Percentiles rank a stretch among this genome's conserved stretches.
Evolutionary conservation across 352 stramenopile genomes (phyloP).

Genomic region (Saprolegnia diclina): DNA sequence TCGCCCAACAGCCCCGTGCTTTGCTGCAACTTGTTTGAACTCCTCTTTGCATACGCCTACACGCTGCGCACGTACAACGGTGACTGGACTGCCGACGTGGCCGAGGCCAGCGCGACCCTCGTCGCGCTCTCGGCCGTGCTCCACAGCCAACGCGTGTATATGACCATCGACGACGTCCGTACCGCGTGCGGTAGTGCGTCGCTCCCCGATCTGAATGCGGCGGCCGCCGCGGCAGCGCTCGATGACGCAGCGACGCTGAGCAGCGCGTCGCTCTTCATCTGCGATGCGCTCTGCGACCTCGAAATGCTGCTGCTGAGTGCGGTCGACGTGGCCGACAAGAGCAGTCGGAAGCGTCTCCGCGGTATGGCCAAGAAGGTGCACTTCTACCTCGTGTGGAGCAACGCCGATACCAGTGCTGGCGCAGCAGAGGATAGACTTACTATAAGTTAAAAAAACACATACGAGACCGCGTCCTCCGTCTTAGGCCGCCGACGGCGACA

Average conservation of each 20-base stretch:
- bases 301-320: constrained; percentile 32
- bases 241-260: constrained; percentile 43
- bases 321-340: background rate
- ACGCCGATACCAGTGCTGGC: background rate
- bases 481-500: constrained; percentile 20
- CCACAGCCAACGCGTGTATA: constrained; percentile 40
- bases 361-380: constrained; percentile 44
- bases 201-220: constrained; percentile 31
- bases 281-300: constrained; percentile 59
- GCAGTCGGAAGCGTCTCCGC: background rate
- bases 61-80: constrained; percentile 71
- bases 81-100: constrained; percentile 55
- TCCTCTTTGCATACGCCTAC: constrained; percentile 64
- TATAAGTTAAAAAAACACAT: constrained; percentile 28
- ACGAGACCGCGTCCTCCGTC: background rate
- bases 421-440: constrained; percentile 6
- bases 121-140: constrained; percentile 50
- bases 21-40: constrained; percentile 54
- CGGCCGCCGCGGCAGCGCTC: constrained; percentile 29
- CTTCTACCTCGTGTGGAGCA: constrained; percentile 55
- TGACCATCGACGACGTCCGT: constrained; percentile 44
- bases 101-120: constrained; percentile 41
- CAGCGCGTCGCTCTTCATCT: constrained; percentile 41
- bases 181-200: background rate
- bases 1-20: constrained; percentile 28